Percentiles rank a stretch among this genome's conserved stretches.
Evolutionary conservation across 2,329 filamentous ascomycete species (phyloP).

Genomic region (Setomelanomma holmii): DNA sequence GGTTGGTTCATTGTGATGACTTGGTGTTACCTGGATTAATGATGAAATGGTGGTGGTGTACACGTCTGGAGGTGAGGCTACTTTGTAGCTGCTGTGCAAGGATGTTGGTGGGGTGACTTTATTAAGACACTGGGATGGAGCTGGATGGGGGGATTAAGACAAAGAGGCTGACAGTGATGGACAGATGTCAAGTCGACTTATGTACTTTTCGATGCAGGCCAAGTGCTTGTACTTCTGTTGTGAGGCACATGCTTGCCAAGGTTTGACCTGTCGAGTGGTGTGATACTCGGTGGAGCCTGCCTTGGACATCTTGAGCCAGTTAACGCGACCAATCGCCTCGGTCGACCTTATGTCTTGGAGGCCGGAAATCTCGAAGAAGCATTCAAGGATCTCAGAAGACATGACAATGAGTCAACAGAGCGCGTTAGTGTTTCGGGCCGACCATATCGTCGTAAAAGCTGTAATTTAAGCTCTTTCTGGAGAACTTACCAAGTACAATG

Average conservation of each 20-base stretch:
- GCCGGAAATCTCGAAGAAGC: too few relatives aligned
- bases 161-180: neutral
- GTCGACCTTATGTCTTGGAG: too few relatives aligned
- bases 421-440: too few relatives aligned
- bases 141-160: neutral
- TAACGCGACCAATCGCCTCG: too few relatives aligned
- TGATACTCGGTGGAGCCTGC: conserved; percentile 19
- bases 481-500: too few relatives aligned
- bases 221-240: neutral
- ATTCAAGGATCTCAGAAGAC: too few relatives aligned
- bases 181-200: neutral
- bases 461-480: too few relatives aligned
- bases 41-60: neutral
- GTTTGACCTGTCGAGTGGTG: conserved; percentile 23
- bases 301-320: too few relatives aligned
- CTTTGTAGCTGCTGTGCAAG: neutral
- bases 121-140: neutral
- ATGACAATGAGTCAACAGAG: too few relatives aligned
- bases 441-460: too few relatives aligned
- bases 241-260: conserved; percentile 20
- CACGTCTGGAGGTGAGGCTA: neutral
- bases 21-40: neutral
- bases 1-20: conserved; percentile 27
- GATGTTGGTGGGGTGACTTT: neutral
- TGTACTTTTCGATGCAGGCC: conserved; percentile 2